phyloP scores from a whole-genome alignment of 768 basidiomycete species.

The Hydnum rufescens region DNA sequence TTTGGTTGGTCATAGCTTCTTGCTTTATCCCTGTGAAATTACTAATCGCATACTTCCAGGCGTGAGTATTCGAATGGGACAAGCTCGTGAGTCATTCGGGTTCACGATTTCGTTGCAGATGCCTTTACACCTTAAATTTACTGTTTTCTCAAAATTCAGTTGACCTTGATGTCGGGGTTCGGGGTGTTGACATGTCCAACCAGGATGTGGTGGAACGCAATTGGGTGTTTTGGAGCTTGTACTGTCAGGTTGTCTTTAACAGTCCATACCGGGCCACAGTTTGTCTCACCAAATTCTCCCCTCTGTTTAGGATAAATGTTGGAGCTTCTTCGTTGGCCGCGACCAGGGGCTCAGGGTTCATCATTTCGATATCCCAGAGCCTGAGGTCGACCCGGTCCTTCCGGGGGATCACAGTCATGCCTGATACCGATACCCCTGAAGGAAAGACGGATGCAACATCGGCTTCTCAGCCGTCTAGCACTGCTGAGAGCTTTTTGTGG shows the following conservation, averaged over 20 bases:
- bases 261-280: neutral
- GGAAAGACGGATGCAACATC: too few relatives aligned
- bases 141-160: neutral
- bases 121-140: neutral
- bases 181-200: constrained; percentile 23
- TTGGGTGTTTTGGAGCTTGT: constrained; percentile 41
- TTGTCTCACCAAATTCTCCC: neutral
- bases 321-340: constrained; percentile 46
- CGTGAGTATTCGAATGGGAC: constrained; percentile 37
- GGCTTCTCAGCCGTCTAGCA: neutral
- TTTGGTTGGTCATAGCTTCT: constrained; percentile 17
- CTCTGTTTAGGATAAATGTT: constrained; percentile 32
- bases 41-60: constrained; percentile 17
- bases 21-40: neutral
- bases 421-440: neutral
- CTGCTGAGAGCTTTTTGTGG: neutral
- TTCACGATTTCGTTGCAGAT: constrained; percentile 21
- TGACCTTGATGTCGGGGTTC: constrained; percentile 21
- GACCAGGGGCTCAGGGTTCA: constrained; percentile 16
- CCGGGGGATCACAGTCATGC: neutral
- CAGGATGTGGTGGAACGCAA: constrained; percentile 25
- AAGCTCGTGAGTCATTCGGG: constrained; percentile 30
- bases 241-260: constrained; percentile 26
- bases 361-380: constrained; percentile 1
- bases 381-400: neutral